Percentiles rank a stretch among this genome's conserved stretches.
These are phyloP conservation scores for Aphanomyces astaci DNA, from an alignment of 352 stramenopile species.

Conservation along the genomic window DNA sequence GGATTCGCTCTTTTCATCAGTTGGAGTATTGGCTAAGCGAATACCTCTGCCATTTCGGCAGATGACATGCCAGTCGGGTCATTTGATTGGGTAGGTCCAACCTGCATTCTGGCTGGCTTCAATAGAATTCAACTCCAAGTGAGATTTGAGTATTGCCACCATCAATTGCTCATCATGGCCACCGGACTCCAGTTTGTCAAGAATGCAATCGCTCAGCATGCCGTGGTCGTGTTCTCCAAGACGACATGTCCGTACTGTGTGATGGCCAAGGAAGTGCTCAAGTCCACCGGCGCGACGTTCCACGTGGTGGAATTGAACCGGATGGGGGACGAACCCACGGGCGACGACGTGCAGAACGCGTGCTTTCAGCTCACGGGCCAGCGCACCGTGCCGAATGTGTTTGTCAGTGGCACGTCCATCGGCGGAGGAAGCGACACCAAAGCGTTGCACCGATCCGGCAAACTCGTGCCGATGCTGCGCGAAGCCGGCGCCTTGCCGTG, in stretches of 20 bases:
- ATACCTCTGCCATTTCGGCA: no score
- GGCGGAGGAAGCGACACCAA: constrained; percentile 81
- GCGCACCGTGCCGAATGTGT: constrained; percentile 86
- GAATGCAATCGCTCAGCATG: constrained; percentile 39
- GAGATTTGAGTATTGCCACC: no score
- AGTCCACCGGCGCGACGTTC: constrained; percentile 43
- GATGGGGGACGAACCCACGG: constrained; percentile 42
- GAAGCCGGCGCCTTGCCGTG: background rate
- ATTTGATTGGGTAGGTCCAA: no score
- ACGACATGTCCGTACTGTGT: constrained; percentile 91
- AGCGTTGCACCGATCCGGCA: constrained; percentile 40
- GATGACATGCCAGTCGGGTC: no score
- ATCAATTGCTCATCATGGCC: background rate
- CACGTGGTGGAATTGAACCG: constrained; percentile 61
- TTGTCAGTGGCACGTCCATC: constrained; percentile 75
- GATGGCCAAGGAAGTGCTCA: constrained; percentile 83
- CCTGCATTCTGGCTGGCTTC: no score
- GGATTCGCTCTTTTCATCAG: no score
- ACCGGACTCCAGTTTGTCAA: constrained; percentile 54
- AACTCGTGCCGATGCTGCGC: constrained; percentile 31
- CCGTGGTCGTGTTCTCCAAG: constrained; percentile 87
- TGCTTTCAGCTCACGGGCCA: constrained; percentile 23
- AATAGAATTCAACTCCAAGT: no score
- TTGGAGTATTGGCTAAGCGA: no score
- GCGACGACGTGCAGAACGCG: constrained; percentile 85